A percentile compares a stretch with the other conserved stretches of the same genome.
Conservation (phyloP, 352 stramenopile species). For the Phytophthora sp. region DNA sequence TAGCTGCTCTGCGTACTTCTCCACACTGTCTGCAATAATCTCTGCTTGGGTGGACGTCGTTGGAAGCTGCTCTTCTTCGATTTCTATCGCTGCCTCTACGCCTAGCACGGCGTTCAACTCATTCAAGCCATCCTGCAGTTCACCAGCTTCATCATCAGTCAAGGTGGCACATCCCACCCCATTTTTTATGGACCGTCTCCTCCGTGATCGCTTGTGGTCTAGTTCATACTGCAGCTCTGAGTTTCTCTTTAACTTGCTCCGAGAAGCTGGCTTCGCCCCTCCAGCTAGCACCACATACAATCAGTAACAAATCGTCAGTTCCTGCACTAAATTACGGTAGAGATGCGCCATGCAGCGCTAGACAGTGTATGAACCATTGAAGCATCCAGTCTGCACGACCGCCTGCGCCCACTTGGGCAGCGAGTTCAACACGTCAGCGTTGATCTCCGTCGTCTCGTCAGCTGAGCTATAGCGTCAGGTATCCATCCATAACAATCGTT, state of each 20-base stretch:
- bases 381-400: conserved; percentile 60
- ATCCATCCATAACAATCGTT: no score
- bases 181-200: conserved; percentile 15
- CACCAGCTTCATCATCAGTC: conserved; percentile 19
- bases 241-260: conserved; percentile 26
- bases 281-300: conserved; percentile 16
- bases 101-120: conserved; percentile 25
- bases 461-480: conserved; percentile 11
- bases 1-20: conserved; percentile 71
- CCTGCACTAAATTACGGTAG: background rate
- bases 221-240: conserved; percentile 18
- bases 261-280: conserved; percentile 6
- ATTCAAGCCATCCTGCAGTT: conserved; percentile 30
- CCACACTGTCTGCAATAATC: conserved; percentile 57
- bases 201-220: conserved; percentile 4
- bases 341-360: background rate
- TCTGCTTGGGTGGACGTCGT: conserved; percentile 60
- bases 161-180: background rate
- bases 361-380: conserved; percentile 39
- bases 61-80: conserved; percentile 30
- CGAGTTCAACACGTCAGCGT: conserved; percentile 42
- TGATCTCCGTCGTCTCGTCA: conserved; percentile 36
- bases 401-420: conserved; percentile 65
- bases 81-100: conserved; percentile 19
- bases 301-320: background rate